Conservation (phyloP, 116 monocot genomes). For the Thalassia testudinum region DNA sequence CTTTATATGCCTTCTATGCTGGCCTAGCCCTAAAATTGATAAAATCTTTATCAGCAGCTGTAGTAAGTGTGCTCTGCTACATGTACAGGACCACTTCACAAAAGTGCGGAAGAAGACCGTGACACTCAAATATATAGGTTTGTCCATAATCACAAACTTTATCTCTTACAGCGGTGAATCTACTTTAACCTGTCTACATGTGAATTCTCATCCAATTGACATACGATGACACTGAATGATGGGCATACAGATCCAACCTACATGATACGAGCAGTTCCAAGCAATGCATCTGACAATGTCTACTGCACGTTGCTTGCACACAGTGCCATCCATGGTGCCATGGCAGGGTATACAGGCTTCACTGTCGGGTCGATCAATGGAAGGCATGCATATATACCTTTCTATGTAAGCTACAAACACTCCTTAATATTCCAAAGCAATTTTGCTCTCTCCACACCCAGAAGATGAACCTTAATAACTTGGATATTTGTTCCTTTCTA, state of each 20-base stretch:
- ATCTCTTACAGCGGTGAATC: neutral
- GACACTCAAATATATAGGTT: conserved; percentile 61
- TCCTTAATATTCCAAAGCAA: neutral
- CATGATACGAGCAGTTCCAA: conserved; percentile 38
- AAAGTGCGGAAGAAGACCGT: conserved; percentile 22
- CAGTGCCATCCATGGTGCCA: conserved; percentile 30
- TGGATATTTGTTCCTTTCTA: neutral
- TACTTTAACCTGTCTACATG: neutral
- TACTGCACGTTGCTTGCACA: conserved; percentile 34
- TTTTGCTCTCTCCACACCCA: too few relatives aligned
- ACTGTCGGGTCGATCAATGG: conserved; percentile 27
- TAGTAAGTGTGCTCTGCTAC: too few relatives aligned
- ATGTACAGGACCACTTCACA: conserved; percentile 30
- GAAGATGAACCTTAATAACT: too few relatives aligned
- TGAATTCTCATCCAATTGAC: too few relatives aligned
- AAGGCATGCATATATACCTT: conserved; percentile 32
- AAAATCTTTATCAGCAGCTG: too few relatives aligned
- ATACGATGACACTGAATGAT: too few relatives aligned
- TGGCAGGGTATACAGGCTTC: conserved; percentile 39
- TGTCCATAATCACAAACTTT: too few relatives aligned
- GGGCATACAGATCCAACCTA: conserved; percentile 25
- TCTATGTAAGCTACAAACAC: conserved; percentile 19
- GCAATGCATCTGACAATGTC: conserved; percentile 36
- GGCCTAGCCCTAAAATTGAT: too few relatives aligned
- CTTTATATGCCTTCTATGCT: too few relatives aligned